A percentile compares a stretch with the other conserved stretches of the same genome.
Evolutionary conservation across 108 stramenopile species (phyloP).

Genomic region (Pseudonitzschia multiseries): DNA sequence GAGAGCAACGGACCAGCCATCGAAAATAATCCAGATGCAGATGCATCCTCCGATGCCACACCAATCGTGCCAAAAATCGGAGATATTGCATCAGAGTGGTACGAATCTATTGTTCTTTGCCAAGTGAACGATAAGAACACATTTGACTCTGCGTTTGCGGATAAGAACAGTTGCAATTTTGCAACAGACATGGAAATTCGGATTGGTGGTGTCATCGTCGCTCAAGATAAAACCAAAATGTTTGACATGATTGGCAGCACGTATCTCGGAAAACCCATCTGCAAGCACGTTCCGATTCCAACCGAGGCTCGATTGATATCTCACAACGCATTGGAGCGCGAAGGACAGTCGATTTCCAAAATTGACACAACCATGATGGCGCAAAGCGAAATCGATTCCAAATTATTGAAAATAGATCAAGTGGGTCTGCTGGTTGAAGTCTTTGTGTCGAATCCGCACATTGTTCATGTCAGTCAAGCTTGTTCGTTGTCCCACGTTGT

Average conservation of each 20-base stretch:
- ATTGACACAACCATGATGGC: neutral
- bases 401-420: slow-evolving; percentile 18
- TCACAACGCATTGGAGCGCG: slow-evolving; percentile 31
- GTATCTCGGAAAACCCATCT: slow-evolving; percentile 63
- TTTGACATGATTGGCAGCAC: slow-evolving; percentile 41
- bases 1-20: slow-evolving; percentile 6
- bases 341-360: neutral
- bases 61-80: slow-evolving; percentile 21
- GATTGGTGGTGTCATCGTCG: slow-evolving; percentile 47
- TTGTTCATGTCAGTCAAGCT: slow-evolving; percentile 45
- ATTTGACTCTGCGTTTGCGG: slow-evolving; percentile 8
- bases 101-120: slow-evolving; percentile 54
- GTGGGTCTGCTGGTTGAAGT: slow-evolving; percentile 44
- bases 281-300: slow-evolving; percentile 44
- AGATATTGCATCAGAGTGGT: slow-evolving; percentile 40
- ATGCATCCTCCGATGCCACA: too few species aligned
- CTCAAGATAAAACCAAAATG: slow-evolving; percentile 12
- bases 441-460: slow-evolving; percentile 32
- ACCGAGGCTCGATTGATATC: slow-evolving; percentile 35
- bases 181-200: slow-evolving; percentile 41
- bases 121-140: slow-evolving; percentile 66
- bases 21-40: too few species aligned
- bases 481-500: slow-evolving; percentile 69
- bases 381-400: neutral
- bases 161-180: slow-evolving; percentile 42